A percentile compares a stretch with the other conserved stretches of the same genome.
Evolutionary conservation across 208 protist genomes (phyloP).

Genomic region (Angomonas ambiguus): DNA sequence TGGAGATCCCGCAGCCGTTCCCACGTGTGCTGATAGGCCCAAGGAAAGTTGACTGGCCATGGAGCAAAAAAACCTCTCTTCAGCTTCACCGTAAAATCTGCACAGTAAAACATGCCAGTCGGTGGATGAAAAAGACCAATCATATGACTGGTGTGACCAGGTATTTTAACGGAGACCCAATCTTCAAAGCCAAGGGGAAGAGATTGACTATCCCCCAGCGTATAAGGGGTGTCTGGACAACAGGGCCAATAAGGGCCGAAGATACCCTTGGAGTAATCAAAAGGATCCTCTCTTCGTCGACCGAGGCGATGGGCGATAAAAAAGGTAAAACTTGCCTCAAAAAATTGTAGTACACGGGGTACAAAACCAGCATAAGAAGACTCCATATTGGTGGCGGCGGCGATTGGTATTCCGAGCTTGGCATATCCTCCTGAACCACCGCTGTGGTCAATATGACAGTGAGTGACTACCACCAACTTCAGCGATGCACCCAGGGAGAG

Average conservation of each 20-base stretch:
- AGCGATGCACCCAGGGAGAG: slow-evolving; percentile 27
- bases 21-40: slow-evolving; percentile 32
- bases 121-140: slow-evolving; percentile 41
- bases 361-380: slow-evolving; percentile 16
- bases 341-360: slow-evolving; percentile 20
- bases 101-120: slow-evolving; percentile 35
- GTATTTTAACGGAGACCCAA: slow-evolving; percentile 37
- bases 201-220: slow-evolving; percentile 20
- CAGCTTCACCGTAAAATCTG: slow-evolving; percentile 35
- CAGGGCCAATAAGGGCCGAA: slow-evolving; percentile 32
- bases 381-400: slow-evolving; percentile 22
- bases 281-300: slow-evolving; percentile 22
- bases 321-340: slow-evolving; percentile 23
- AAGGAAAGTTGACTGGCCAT: slow-evolving; percentile 26
- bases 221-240: slow-evolving; percentile 5
- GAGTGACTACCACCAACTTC: slow-evolving; percentile 27
- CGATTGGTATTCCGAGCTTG: slow-evolving; percentile 23
- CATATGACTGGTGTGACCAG: slow-evolving; percentile 57
- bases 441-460: slow-evolving; percentile 50
- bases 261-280: slow-evolving; percentile 26
- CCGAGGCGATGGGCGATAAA: slow-evolving; percentile 30
- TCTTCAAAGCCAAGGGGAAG: slow-evolving; percentile 43
- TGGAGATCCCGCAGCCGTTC: slow-evolving; percentile 30
- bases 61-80: slow-evolving; percentile 35
- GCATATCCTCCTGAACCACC: slow-evolving; percentile 28